Evolutionary conservation across 352 stramenopile genomes (phyloP).

Genomic region (Globisporangium carolinianum): DNA sequence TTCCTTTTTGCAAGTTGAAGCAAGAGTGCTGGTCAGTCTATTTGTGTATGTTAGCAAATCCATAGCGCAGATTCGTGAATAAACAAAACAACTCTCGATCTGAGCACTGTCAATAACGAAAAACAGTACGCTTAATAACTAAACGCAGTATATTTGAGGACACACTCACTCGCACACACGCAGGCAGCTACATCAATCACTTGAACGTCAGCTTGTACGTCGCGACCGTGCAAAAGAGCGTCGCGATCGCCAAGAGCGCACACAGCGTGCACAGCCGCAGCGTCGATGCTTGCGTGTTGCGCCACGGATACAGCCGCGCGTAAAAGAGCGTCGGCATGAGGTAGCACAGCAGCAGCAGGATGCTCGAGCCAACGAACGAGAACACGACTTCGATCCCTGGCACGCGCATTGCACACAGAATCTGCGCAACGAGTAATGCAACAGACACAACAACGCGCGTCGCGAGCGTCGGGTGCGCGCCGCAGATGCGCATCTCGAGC

Average conservation of each 20-base stretch:
- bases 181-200: background rate
- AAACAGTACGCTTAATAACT: too few relatives aligned
- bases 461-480: constrained; percentile 15
- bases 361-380: constrained; percentile 38
- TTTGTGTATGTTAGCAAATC: too few relatives aligned
- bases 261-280: constrained; percentile 23
- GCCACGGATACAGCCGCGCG: constrained; percentile 44
- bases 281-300: constrained; percentile 12
- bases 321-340: constrained; percentile 37
- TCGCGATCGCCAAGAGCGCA: constrained; percentile 15
- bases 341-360: constrained; percentile 40
- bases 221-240: constrained; percentile 50
- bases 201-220: constrained; percentile 35
- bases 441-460: constrained; percentile 42
- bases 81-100: too few relatives aligned
- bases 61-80: too few relatives aligned
- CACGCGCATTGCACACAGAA: constrained; percentile 47
- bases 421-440: constrained; percentile 57
- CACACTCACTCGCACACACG: too few relatives aligned
- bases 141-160: background rate
- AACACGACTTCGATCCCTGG: constrained; percentile 55
- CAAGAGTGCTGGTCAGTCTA: too few relatives aligned
- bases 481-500: constrained; percentile 52
- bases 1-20: too few relatives aligned
- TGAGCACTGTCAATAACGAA: too few relatives aligned